phyloP scores from a whole-genome alignment of 129 eudicot genomes.

The Arctium minus region DNA sequence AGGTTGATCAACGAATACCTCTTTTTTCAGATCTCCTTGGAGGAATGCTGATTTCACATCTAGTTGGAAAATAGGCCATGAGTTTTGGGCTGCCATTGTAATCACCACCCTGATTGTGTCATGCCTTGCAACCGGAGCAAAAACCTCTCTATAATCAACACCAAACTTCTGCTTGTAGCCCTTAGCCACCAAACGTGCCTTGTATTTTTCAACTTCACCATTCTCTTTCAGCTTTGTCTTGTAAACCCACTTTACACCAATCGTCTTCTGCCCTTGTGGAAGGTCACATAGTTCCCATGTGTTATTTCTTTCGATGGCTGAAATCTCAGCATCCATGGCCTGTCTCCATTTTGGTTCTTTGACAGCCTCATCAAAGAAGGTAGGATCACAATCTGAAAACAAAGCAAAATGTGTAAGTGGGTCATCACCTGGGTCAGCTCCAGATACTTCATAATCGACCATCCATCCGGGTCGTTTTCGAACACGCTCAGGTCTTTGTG shows the following conservation, averaged over 20 bases:
- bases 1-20: constrained; percentile 12
- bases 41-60: constrained; percentile 13
- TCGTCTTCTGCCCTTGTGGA: neutral
- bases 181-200: constrained; percentile 3
- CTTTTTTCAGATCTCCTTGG: neutral
- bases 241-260: constrained; percentile 12
- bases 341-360: constrained; percentile 3
- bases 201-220: constrained; percentile 8
- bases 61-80: neutral
- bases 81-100: neutral
- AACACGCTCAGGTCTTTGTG: neutral
- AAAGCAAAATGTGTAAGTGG: constrained; percentile 2
- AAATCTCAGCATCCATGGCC: constrained; percentile 19
- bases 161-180: constrained; percentile 7
- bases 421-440: neutral
- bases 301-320: constrained; percentile 11
- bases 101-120: neutral
- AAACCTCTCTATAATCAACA: neutral
- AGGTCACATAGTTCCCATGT: constrained; percentile 16
- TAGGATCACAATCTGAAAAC: constrained; percentile 17
- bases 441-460: constrained; percentile 6
- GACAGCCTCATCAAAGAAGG: neutral
- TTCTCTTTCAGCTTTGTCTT: constrained; percentile 13
- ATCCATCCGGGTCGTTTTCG: constrained; percentile 5
- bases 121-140: constrained; percentile 5